Conservation (phyloP, 2,329 filamentous ascomycete species). For the Talaromyces funiculosus region DNA sequence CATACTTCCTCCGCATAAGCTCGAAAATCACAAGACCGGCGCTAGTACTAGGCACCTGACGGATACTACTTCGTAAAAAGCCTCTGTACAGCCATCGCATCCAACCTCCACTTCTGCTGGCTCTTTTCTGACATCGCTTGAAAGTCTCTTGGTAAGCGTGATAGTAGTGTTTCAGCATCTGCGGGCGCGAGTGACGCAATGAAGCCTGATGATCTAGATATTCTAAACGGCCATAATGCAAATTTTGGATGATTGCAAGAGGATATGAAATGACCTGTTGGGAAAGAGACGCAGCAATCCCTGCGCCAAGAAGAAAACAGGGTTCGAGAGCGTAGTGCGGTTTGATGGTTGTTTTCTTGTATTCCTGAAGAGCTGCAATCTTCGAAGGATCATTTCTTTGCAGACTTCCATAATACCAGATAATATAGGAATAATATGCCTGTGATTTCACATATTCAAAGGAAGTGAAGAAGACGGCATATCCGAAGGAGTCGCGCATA, state of each 20-base stretch:
- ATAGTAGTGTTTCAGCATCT: conserved; percentile 52
- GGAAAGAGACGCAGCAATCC: conserved; percentile 52
- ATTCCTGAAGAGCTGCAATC: conserved; percentile 1
- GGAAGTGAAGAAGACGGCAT: conserved; percentile 56
- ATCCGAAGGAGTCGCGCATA: conserved; percentile 56
- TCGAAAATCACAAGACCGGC: conserved; percentile 62
- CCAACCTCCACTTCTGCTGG: conserved; percentile 50
- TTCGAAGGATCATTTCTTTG: conserved; percentile 18
- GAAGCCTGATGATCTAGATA: conserved; percentile 52
- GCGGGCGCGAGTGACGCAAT: conserved; percentile 34
- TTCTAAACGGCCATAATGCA: conserved; percentile 56
- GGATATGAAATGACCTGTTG: conserved; percentile 58
- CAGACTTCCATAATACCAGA: conserved; percentile 51
- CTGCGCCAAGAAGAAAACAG: conserved; percentile 55
- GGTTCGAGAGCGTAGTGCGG: conserved; percentile 61
- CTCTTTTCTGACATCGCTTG: conserved; percentile 48
- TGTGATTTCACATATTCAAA: conserved; percentile 62
- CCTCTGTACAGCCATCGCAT: conserved; percentile 52
- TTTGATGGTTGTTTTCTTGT: conserved; percentile 40
- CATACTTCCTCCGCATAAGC: conserved; percentile 57
- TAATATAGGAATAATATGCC: conserved; percentile 56
- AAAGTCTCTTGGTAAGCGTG: conserved; percentile 57
- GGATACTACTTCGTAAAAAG: conserved; percentile 52
- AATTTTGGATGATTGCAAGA: conserved; percentile 52
- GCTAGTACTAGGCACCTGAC: conserved; percentile 59